Conservation (phyloP, 2,329 filamentous ascomycete genomes). For the Ophiostoma triangulosporum region DNA sequence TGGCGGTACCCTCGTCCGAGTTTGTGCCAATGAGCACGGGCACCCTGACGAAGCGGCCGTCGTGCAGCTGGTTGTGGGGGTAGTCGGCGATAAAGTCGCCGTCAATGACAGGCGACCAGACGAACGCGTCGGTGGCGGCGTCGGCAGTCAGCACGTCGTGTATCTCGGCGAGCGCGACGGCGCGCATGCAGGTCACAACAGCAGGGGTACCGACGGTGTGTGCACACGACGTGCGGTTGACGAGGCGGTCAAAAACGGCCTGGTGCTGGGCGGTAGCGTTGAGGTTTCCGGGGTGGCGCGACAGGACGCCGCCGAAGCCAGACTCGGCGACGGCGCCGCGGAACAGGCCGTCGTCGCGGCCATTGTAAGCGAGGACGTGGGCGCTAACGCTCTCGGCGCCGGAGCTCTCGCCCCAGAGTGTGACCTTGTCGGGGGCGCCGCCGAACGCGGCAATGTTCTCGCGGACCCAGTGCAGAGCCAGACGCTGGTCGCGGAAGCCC, state of each 20-base stretch:
- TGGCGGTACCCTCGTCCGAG: constrained; percentile 48
- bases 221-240: constrained; percentile 4
- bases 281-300: constrained; percentile 21
- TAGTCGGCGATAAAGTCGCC: constrained; percentile 29
- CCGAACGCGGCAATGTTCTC: constrained; percentile 37
- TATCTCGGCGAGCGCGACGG: constrained; percentile 20
- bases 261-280: constrained; percentile 18
- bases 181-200: constrained; percentile 19
- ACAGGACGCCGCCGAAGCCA: constrained; percentile 8
- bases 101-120: constrained; percentile 22
- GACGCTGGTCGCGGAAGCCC: constrained; percentile 35
- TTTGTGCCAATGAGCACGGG: constrained; percentile 49
- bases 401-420: constrained; percentile 40
- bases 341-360: constrained; percentile 36
- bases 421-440: constrained; percentile 32
- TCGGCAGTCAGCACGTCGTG: constrained; percentile 11
- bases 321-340: constrained; percentile 31
- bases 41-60: constrained; percentile 48
- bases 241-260: constrained; percentile 14
- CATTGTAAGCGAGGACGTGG: constrained; percentile 30
- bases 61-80: constrained; percentile 36
- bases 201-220: background rate
- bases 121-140: constrained; percentile 6
- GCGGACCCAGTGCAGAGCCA: constrained; percentile 36
- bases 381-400: constrained; percentile 35